phyloP scores from a whole-genome alignment of 768 basidiomycete species.

The Mycena metata region DNA sequence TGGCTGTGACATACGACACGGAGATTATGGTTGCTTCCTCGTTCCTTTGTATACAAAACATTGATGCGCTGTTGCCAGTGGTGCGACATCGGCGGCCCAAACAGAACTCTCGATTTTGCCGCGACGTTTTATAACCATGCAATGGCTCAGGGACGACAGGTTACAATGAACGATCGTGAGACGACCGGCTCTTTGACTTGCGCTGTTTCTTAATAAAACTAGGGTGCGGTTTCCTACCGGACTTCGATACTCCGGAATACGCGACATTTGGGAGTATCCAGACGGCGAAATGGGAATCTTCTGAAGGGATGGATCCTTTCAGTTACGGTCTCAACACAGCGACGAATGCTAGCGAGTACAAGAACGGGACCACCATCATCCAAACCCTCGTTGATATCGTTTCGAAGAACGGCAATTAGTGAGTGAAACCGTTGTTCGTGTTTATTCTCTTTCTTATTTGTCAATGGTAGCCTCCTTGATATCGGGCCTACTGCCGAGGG shows the following conservation, averaged over 20 bases:
- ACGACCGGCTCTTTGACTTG: not conserved
- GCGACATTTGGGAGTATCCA: slow-evolving; percentile 61
- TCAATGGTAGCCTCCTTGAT: slow-evolving; percentile 57
- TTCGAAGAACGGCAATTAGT: slow-evolving; percentile 76
- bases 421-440: slow-evolving; percentile 33
- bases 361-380: slow-evolving; percentile 62
- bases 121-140: slow-evolving; percentile 62
- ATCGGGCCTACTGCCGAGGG: slow-evolving; percentile 70
- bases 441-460: not conserved
- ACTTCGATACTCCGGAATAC: slow-evolving; percentile 72
- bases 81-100: slow-evolving; percentile 71
- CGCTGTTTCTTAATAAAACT: not conserved
- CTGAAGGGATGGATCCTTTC: slow-evolving; percentile 69
- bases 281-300: slow-evolving; percentile 67
- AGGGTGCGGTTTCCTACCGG: slow-evolving; percentile 65
- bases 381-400: slow-evolving; percentile 69
- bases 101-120: slow-evolving; percentile 60
- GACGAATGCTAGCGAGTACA: slow-evolving; percentile 60
- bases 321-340: slow-evolving; percentile 64
- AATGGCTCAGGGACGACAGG: slow-evolving; percentile 55
- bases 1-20: slow-evolving; percentile 61
- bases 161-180: slow-evolving; percentile 57
- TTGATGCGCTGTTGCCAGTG: slow-evolving; percentile 49
- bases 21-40: slow-evolving; percentile 64
- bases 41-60: not conserved